These are phyloP conservation scores for Candida alai DNA, from an alignment of 805 yeast genomes.

Conservation along the genomic window DNA sequence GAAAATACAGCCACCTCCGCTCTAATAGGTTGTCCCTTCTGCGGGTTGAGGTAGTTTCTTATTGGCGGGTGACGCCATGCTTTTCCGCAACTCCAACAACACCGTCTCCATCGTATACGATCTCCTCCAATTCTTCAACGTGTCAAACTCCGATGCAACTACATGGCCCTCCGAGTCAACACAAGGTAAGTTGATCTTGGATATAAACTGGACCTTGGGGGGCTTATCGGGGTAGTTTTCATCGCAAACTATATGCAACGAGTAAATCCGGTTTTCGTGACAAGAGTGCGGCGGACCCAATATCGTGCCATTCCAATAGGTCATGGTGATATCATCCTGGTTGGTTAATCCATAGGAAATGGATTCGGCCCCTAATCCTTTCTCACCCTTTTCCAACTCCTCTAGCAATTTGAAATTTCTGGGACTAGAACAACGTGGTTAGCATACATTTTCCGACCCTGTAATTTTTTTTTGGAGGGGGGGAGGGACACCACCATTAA, in stretches of 20 bases:
- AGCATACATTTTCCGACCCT: background rate
- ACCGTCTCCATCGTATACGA: slow-evolving; percentile 92
- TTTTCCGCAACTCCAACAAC: slow-evolving; percentile 77
- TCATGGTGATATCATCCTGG: slow-evolving; percentile 88
- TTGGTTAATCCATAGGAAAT: slow-evolving; percentile 93
- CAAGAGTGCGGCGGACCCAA: slow-evolving; percentile 90
- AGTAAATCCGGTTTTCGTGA: slow-evolving; percentile 92
- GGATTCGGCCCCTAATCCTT: slow-evolving; percentile 94
- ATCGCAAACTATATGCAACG: slow-evolving; percentile 77
- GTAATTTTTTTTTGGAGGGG: background rate
- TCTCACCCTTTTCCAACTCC: slow-evolving; percentile 97
- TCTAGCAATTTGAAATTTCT: slow-evolving; percentile 92
- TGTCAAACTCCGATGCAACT: slow-evolving; percentile 47
- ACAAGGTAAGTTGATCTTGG: slow-evolving; percentile 87
- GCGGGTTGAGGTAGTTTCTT: slow-evolving; percentile 87
- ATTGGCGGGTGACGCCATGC: slow-evolving; percentile 78
- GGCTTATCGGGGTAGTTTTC: slow-evolving; percentile 84
- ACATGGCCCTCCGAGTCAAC: slow-evolving; percentile 67
- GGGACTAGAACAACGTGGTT: slow-evolving; percentile 47
- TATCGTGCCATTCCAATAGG: slow-evolving; percentile 96
- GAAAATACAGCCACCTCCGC: no score
- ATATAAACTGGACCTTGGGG: slow-evolving; percentile 74
- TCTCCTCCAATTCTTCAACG: slow-evolving; percentile 81
- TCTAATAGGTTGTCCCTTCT: slow-evolving; percentile 76
- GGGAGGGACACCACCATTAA: no score